A percentile compares a stretch with the other conserved stretches of the same genome.
Evolutionary conservation across 1,139 yeast species (phyloP).

Genomic region (Barnettozyma hawaiiensis): DNA sequence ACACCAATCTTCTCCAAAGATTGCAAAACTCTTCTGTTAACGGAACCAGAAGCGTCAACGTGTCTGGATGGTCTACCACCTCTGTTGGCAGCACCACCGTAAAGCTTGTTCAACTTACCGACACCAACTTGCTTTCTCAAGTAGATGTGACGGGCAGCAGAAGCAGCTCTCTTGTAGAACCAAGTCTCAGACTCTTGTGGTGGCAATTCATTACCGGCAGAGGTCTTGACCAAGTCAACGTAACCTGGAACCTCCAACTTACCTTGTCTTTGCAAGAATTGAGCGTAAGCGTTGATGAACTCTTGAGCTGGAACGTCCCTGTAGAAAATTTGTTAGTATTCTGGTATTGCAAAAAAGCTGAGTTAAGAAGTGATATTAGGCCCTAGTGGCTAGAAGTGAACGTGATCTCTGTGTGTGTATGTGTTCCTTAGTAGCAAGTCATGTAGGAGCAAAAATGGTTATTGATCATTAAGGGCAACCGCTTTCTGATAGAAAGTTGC

Average conservation of each 20-base stretch:
- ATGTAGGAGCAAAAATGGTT: neutral
- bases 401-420: too few relatives aligned
- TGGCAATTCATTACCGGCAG: constrained; percentile 98
- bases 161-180: constrained; percentile 99
- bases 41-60: constrained; percentile 98
- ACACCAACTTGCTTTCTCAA: constrained; percentile 99
- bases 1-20: constrained; percentile 98
- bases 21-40: constrained; percentile 98
- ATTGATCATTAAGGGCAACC: neutral
- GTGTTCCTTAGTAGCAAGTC: too few relatives aligned
- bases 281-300: constrained; percentile 98
- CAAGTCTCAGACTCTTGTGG: constrained; percentile 99
- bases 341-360: neutral
- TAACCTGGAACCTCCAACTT: constrained; percentile 99
- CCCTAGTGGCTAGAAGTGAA: neutral
- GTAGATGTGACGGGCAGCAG: constrained; percentile 99
- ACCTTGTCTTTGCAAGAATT: constrained; percentile 99
- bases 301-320: constrained; percentile 99
- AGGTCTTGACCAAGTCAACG: constrained; percentile 99
- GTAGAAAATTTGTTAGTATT: constrained; percentile 25
- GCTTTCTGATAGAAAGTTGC: too few relatives aligned
- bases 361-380: too few relatives aligned
- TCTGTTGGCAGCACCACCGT: constrained; percentile 99
- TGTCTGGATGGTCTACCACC: constrained; percentile 99
- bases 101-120: constrained; percentile 96